Base-by-base conservation (phyloP, 2,329 filamentous ascomycete genomes). In the Aspergillus sp. region DNA sequence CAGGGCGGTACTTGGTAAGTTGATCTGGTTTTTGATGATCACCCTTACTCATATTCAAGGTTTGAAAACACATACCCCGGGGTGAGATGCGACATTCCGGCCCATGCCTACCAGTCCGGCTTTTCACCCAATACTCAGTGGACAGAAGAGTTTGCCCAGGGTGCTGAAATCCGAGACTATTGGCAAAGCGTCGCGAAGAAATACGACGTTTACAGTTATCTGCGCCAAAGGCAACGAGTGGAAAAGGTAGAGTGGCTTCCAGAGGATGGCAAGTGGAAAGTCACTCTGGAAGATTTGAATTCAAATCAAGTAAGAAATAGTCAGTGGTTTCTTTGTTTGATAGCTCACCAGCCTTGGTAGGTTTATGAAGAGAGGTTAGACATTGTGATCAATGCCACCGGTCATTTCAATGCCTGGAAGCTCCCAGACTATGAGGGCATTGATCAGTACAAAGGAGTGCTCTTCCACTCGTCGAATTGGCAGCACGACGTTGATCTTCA, bases 91-190 rank as follows among this genome's bases (percentile, higher is more conserved):
- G 83, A 87, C 58, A 78, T 88, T 10, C 82, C 84, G 0, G 77
- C 82, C 0, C 81, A 86, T 58, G 81, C 83, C 13, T 88, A 88
- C 53, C 83, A 87, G 56, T 78, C 77, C 6, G 81, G 79, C 0
- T 88, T 86, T 59, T 71, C 73, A 6, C 82, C 83, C 1, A 88
- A 88, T 44, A 77, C 75, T 0, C 72, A 85, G 50, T 89, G 85
- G 85, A 75, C 74, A 0, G 81, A 86, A 52, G 74, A 82, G 46
- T 88, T 86, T 54, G 78, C 84, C 0, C 77, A 79, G 32, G 84
- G 84, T 0, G 59, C 67, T 4, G 85, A 89, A 60, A 88, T 89
- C 46, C 67, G 73, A 6, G 73, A 78, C 11, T 89, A 89, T 57
- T 82, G 82, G 81, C 74, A 85, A 52, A 62, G 62, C 0, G 62